Evolutionary conservation across 2,329 filamentous ascomycete genomes (phyloP), one percentile per base, ranked within the genome.

Genomic region (Sporothrix pallida): DNA sequence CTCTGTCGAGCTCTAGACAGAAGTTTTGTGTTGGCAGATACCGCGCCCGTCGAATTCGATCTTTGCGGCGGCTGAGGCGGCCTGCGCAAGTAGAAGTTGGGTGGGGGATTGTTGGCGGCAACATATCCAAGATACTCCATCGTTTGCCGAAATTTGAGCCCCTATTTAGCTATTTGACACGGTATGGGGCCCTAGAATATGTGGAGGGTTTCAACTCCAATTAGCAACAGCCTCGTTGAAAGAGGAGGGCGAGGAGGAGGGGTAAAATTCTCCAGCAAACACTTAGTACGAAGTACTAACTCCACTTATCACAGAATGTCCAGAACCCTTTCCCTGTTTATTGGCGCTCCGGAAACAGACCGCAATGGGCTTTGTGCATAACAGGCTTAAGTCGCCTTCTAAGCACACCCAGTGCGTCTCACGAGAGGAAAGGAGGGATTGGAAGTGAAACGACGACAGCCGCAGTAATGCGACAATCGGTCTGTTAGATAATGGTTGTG

Each of bases 41-140:
- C 13, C 37, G 44, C 52, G 7, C 48, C 74, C 3, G 70, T 75
- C 2, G 75, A 74, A n/a, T 74, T 74, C 52, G 73, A 74, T 48
- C 72, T 70, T 23, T 71, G 70, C 17, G 69, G 68, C 42, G 73
- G 37, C 60, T 68, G 58, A 31, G 69, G 63, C 52, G 71, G 65
- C 50, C 58, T 72, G 68, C 58, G 69, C 69, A 72, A 67, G 54
- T 69, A 62, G 62, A 69, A 72, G 37, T 71, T 71, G 67, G 74
- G 71, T 70, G 72, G 72, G 73, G 72, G 74, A 54, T 74, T 72
- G 65, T 74, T 74, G 67, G 73, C 70, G 12, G 75, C 74, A 50
- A 75, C 72, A 63, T 76, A 76, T 44, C 75, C 76, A 68, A 75
- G 69, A 67, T 75, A 74, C 72, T 76, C 76, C 73, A 77, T 76